phyloP scores from a whole-genome alignment of 805 yeast genomes.

The Schwanniomyces polymorphus region DNA sequence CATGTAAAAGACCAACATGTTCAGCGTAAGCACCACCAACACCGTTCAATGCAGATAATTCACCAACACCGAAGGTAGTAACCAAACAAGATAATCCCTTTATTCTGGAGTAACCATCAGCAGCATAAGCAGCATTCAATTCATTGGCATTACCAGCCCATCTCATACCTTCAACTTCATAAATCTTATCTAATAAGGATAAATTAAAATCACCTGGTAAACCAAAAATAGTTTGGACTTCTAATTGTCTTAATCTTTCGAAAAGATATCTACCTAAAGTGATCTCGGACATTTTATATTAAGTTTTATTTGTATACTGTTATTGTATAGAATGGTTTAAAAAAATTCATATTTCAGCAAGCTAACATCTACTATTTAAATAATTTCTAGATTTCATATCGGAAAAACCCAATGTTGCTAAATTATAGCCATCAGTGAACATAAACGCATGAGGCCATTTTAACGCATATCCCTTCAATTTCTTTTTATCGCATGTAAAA shows the following conservation, averaged over 20 bases:
- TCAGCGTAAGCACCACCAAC: constrained; percentile 89
- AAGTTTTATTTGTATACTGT: background rate
- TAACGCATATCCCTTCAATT: background rate
- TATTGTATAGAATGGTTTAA: background rate
- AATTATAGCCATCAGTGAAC: background rate
- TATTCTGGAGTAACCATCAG: constrained; percentile 85
- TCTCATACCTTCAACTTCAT: constrained; percentile 71
- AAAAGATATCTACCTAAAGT: constrained; percentile 76
- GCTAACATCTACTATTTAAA: constrained; percentile 1
- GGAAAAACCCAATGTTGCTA: background rate
- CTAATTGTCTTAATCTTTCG: constrained; percentile 73
- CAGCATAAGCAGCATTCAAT: constrained; percentile 84
- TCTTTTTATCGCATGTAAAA: background rate
- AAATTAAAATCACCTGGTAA: constrained; percentile 83
- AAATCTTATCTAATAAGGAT: constrained; percentile 67
- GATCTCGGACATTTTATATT: constrained; percentile 37
- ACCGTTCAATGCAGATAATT: constrained; percentile 79
- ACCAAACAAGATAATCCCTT: constrained; percentile 73
- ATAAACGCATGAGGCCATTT: background rate
- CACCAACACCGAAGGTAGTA: constrained; percentile 93
- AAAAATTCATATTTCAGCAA: background rate
- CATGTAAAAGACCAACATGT: constrained; percentile 81
- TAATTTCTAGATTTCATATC: background rate
- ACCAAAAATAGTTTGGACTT: constrained; percentile 72
- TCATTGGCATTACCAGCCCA: constrained; percentile 94